A percentile compares a stretch with the other conserved stretches of the same genome.
Evolutionary conservation across 805 yeast species (phyloP).

Genomic region (Yarrowia alimentaria): DNA sequence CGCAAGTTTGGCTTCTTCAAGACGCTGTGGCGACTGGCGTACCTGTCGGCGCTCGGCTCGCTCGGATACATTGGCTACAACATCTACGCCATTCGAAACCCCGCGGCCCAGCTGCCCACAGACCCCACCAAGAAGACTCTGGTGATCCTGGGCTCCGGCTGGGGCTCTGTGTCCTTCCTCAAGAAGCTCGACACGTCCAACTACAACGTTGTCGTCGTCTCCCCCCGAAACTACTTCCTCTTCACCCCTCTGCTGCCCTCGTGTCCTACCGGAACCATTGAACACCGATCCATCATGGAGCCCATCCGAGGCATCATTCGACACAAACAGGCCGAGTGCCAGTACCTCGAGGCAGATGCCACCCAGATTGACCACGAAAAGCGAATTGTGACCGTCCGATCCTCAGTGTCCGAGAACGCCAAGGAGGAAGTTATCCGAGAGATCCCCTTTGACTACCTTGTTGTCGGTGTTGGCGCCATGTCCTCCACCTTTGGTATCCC

Average conservation of each 20-base stretch:
- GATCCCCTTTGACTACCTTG: conserved; percentile 76
- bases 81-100: conserved; percentile 41
- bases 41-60: conserved; percentile 51
- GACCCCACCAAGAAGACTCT: conserved; percentile 69
- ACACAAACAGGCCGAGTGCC: conserved; percentile 66
- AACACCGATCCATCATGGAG: conserved; percentile 84
- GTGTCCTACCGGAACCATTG: conserved; percentile 91
- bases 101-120: conserved; percentile 41
- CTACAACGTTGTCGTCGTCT: conserved; percentile 84
- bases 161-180: conserved; percentile 89
- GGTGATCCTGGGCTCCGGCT: conserved; percentile 75
- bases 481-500: conserved; percentile 94
- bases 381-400: conserved; percentile 60
- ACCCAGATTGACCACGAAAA: conserved; percentile 71
- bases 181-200: conserved; percentile 80
- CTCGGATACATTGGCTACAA: conserved; percentile 61
- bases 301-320: conserved; percentile 87
- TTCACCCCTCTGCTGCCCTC: conserved; percentile 96
- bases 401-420: conserved; percentile 39
- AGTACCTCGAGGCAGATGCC: conserved; percentile 90
- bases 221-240: conserved; percentile 92
- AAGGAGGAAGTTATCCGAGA: conserved; percentile 43
- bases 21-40: conserved; percentile 50
- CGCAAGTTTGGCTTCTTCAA: conserved; percentile 39
- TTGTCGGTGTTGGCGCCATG: conserved; percentile 92